Percentiles rank a stretch among this genome's conserved stretches.
These are phyloP conservation scores for Colletotrichum tropicale DNA, from an alignment of 2,329 filamentous ascomycete genomes.

Conservation along the genomic window DNA sequence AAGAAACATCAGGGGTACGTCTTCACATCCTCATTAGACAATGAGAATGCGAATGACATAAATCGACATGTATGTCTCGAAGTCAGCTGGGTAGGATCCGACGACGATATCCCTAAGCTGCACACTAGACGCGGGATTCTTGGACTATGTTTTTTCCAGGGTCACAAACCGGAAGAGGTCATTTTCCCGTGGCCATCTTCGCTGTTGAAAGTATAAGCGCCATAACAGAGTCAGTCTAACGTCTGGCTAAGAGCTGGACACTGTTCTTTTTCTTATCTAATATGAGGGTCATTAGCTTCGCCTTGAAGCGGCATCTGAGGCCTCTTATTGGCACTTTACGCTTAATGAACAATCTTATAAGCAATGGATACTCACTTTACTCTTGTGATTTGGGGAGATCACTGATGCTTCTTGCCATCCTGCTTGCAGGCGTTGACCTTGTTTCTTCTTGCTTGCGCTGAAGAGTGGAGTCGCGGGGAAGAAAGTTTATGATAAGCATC, in stretches of 20 bases:
- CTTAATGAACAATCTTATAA: too few relatives aligned
- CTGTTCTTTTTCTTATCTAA: fast-evolving
- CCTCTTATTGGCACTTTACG: fast-evolving
- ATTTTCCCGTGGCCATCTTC: neutral
- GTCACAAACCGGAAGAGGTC: neutral
- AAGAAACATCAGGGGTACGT: neutral
- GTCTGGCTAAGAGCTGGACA: too few relatives aligned
- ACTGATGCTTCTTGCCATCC: too few relatives aligned
- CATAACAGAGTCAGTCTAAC: fast-evolving
- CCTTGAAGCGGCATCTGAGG: too few relatives aligned
- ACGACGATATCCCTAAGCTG: neutral
- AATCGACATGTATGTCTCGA: neutral
- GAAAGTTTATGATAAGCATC: fast-evolving
- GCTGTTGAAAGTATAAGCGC: fast-evolving
- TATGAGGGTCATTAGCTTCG: too few relatives aligned
- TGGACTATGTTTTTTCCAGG: neutral
- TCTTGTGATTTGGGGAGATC: too few relatives aligned
- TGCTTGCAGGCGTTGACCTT: too few relatives aligned
- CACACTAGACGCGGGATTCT: neutral
- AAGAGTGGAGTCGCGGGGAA: too few relatives aligned
- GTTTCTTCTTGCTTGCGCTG: too few relatives aligned
- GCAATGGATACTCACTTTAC: too few relatives aligned
- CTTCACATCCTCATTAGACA: neutral
- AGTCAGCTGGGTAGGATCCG: neutral
- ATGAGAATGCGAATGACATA: neutral